Percentiles rank a stretch among this genome's conserved stretches.
phyloP scores from a whole-genome alignment of 2,329 filamentous ascomycete species.

The Xylaria polymorpha region DNA sequence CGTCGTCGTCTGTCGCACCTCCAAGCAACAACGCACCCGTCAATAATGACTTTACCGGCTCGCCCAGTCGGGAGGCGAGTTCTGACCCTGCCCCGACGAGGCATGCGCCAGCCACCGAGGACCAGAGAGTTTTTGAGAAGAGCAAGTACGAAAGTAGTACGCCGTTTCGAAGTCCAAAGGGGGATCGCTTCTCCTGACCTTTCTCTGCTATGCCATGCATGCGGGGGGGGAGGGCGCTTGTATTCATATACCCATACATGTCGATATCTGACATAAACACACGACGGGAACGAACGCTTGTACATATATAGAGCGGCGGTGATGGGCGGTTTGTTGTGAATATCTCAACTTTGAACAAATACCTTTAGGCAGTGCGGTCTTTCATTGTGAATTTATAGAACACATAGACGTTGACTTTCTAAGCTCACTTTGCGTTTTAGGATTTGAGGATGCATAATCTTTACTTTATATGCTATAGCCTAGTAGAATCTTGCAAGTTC shows the following conservation, averaged over 20 bases:
- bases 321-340: slow-evolving; percentile 18
- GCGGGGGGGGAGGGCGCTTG: slow-evolving; percentile 15
- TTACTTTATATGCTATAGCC: background rate
- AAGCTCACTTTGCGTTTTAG: background rate
- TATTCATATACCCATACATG: slow-evolving; percentile 15
- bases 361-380: background rate
- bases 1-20: slow-evolving; percentile 40
- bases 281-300: slow-evolving; percentile 9
- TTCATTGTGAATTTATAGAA: background rate
- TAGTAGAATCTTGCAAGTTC: background rate
- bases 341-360: slow-evolving; percentile 20
- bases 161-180: slow-evolving; percentile 82
- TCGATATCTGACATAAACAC: slow-evolving; percentile 11
- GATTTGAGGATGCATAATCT: no score
- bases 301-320: slow-evolving; percentile 26
- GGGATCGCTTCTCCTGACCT: slow-evolving; percentile 81
- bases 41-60: slow-evolving; percentile 67
- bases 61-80: slow-evolving; percentile 78
- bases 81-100: slow-evolving; percentile 86
- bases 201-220: background rate
- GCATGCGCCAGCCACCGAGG: slow-evolving; percentile 79
- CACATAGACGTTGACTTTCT: background rate
- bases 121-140: slow-evolving; percentile 76
- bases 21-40: slow-evolving; percentile 56
- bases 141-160: slow-evolving; percentile 87